A percentile compares a stretch with the other conserved stretches of the same genome.
These are phyloP conservation scores for Microdochium trichocladiopsis DNA, from an alignment of 2,329 filamentous ascomycete species.

Conservation along the genomic window DNA sequence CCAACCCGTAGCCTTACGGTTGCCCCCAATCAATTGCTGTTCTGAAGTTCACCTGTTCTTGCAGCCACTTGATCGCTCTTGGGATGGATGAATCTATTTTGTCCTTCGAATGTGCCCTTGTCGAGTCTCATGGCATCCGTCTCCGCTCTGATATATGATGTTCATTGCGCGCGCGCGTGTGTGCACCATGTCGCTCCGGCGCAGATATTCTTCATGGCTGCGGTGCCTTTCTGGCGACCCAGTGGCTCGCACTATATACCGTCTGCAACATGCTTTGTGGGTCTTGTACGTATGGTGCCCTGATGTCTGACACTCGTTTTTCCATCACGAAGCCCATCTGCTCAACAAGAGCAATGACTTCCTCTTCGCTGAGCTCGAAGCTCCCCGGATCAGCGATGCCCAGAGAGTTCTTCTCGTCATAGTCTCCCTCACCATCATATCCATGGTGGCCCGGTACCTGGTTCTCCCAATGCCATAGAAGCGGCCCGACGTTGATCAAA, in stretches of 20 bases:
- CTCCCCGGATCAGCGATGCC: conserved; percentile 86
- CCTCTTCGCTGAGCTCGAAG: conserved; percentile 84
- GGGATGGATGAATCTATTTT: neutral
- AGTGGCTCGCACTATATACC: conserved; percentile 72
- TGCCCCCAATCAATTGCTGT: too few relatives aligned
- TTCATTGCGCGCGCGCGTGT: too few relatives aligned
- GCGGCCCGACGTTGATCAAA: conserved; percentile 83
- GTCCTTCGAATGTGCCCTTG: neutral
- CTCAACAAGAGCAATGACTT: conserved; percentile 71
- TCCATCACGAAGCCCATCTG: conserved; percentile 72
- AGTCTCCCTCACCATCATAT: conserved; percentile 41
- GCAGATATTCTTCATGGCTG: neutral
- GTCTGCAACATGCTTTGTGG: conserved; percentile 78
- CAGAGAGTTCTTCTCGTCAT: conserved; percentile 39
- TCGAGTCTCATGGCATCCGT: neutral
- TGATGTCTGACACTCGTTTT: conserved; percentile 48
- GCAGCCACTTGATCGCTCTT: too few relatives aligned
- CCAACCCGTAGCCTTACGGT: too few relatives aligned
- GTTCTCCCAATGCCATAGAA: conserved; percentile 94
- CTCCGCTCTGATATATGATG: too few relatives aligned
- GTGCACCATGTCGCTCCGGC: too few relatives aligned
- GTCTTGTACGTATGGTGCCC: conserved; percentile 84
- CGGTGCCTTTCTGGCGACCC: conserved; percentile 70
- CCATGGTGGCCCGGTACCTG: conserved; percentile 53
- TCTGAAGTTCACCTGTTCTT: too few relatives aligned